phyloP scores from a whole-genome alignment of 2,329 filamentous ascomycete genomes.

The Verticillium nubilum region DNA sequence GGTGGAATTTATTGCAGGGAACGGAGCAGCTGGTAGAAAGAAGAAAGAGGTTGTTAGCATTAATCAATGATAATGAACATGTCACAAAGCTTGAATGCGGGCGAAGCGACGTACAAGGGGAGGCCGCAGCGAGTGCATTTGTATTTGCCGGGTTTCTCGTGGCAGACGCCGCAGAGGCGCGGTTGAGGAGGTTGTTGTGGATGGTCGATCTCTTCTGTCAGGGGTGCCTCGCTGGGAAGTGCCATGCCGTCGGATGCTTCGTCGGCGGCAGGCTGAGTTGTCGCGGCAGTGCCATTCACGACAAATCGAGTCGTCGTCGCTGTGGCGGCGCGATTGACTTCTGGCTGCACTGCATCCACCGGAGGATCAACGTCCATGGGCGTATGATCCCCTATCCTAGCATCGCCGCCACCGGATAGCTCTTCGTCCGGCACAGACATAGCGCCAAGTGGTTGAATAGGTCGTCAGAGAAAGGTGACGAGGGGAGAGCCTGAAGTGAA shows the following conservation, averaged over 20 bases:
- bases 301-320: too few species aligned
- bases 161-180: conserved; percentile 46
- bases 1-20: conserved; percentile 48
- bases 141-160: conserved; percentile 48
- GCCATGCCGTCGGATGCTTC: not conserved
- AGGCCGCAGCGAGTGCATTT: conserved; percentile 56
- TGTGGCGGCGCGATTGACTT: not conserved
- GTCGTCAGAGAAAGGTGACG: not conserved
- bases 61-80: conserved; percentile 2
- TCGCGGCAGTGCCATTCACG: not conserved
- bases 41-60: not conserved
- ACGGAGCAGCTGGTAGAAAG: conserved; percentile 47
- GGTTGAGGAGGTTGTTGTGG: not conserved
- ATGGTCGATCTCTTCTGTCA: not conserved
- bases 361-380: not conserved
- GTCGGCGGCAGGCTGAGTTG: not conserved
- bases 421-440: not conserved
- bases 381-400: not conserved
- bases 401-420: not conserved
- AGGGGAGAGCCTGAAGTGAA: not conserved
- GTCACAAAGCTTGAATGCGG: not conserved
- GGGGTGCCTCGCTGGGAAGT: not conserved
- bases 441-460: not conserved
- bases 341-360: not conserved
- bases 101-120: conserved; percentile 46